Conservation (phyloP, 495 filamentous ascomycete species). For the Aspergillus indologenus region DNA sequence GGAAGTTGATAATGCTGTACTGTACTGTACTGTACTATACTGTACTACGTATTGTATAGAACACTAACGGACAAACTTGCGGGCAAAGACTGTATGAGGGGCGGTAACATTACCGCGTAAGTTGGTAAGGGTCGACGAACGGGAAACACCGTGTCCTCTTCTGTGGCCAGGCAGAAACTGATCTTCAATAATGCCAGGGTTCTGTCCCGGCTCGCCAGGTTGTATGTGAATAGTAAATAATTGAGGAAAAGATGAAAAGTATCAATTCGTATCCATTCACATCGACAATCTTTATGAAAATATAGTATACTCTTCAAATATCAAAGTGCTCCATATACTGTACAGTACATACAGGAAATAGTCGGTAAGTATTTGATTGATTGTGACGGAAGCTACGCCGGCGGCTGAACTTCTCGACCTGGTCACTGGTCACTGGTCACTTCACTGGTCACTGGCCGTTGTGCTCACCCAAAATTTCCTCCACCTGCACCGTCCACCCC, state of each 20-base stretch:
- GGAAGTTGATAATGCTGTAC: background rate
- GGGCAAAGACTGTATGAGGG: background rate
- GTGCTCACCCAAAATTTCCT: slow-evolving; percentile 28
- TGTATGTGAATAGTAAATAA: background rate
- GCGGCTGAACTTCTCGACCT: slow-evolving; percentile 33
- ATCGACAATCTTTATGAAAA: too few species aligned
- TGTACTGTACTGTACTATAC: background rate
- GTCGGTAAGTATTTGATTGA: slow-evolving; percentile 17
- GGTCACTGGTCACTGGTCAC: too few species aligned
- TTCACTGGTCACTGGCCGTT: background rate
- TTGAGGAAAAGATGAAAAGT: too few species aligned
- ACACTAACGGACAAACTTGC: too few species aligned
- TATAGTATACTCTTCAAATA: too few species aligned
- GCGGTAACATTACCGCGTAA: slow-evolving; percentile 9
- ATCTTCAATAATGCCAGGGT: background rate
- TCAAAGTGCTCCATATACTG: too few species aligned
- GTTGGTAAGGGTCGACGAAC: slow-evolving; percentile 9
- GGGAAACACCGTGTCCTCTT: slow-evolving; percentile 49
- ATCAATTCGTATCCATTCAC: too few species aligned
- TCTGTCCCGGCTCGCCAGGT: background rate
- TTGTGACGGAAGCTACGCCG: slow-evolving; percentile 39
- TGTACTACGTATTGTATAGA: too few species aligned
- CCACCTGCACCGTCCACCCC: slow-evolving; percentile 17
- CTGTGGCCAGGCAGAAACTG: slow-evolving; percentile 13
- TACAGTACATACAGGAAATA: too few species aligned